Evolutionary conservation across 2,329 filamentous ascomycete species (phyloP).

Genomic region (Rhexocercosporidium sp.): DNA sequence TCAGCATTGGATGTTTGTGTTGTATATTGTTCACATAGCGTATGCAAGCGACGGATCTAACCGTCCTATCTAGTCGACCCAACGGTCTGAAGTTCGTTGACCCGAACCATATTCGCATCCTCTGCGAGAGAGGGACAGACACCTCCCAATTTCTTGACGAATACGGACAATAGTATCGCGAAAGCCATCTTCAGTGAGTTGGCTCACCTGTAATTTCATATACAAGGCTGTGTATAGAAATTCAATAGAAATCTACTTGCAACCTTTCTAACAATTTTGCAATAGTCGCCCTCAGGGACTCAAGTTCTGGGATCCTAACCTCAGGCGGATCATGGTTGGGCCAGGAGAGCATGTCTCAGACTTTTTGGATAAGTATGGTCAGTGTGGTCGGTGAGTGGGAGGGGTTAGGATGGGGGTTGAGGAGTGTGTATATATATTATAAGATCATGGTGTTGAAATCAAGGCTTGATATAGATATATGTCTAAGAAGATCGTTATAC

Average conservation of each 20-base stretch:
- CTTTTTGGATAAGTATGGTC: constrained; percentile 1
- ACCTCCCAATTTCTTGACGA: constrained; percentile 3
- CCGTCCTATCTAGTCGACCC: constrained; percentile 4
- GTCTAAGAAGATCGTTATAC: too few species aligned
- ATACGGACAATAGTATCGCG: constrained; percentile 10
- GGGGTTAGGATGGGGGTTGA: background rate
- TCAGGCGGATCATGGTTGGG: background rate
- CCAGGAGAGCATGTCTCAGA: background rate
- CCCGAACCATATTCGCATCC: too few species aligned
- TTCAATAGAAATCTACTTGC: too few species aligned
- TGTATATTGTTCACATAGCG: too few species aligned
- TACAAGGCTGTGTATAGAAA: background rate
- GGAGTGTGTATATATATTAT: background rate
- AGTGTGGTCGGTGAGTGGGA: background rate
- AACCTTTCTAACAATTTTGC: background rate
- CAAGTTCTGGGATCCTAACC: background rate
- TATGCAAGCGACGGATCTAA: constrained; percentile 2
- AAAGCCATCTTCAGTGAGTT: background rate
- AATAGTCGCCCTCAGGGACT: background rate
- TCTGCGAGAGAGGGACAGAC: background rate
- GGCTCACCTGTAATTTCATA: background rate
- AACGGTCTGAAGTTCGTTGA: constrained; percentile 12
- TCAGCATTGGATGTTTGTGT: too few species aligned
- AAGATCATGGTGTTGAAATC: background rate
- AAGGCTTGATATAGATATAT: background rate